Evolutionary conservation across 2,329 filamentous ascomycete genomes (phyloP), one percentile per base, ranked within the genome.

Genomic region (Hirsutella minnesotensis): DNA sequence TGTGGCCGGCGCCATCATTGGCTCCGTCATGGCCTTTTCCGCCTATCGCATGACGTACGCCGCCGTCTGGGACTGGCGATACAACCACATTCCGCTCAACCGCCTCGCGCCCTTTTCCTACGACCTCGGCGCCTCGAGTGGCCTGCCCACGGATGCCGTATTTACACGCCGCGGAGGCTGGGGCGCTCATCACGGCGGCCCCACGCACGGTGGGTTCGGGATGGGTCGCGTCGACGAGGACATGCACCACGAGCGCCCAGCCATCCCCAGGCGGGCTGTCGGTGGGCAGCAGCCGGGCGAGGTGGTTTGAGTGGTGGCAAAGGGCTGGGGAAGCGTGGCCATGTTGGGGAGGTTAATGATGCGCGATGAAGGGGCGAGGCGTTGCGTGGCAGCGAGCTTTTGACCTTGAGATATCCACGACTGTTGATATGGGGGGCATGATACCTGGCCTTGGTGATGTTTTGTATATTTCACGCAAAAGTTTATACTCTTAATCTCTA

Each of bases 41-140:
- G 57, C 72, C 0, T 85, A 83, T 56, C 67, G 81, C 42, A 82
- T 82, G 77, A 70, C 75, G 3, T 86, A 82, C 50, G 78, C 79
- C 0, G 65, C 72, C 9, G 66, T 84, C 40, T 85, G 78, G 77
- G 79, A 85, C 56, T 83, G 76, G 67, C 64, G 79, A 21, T 81
- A 56, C 49, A 75, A 75, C 54, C 80, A 84, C 54, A 72, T 84
- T 27, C 79, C 80, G 16, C 67, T 84, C 5, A 72, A 76, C 50
- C 70, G 79, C 18, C 65, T 69, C 2, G 41, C 44, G 9, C 41
- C 39, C 7, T 48, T 48, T 27, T n/a, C 37, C 15, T 48, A 46
- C 19, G 38, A 40, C 20, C 15, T 42, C 3, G 41, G 35, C n/a
- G 39, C 30, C 4, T 41, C 9, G 19, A 21, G 16, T 15, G 10